Evolutionary conservation across 257 asterid genomes (phyloP), one percentile per base, ranked within the genome.

Genomic region (Fraxinus quadrangulata): DNA sequence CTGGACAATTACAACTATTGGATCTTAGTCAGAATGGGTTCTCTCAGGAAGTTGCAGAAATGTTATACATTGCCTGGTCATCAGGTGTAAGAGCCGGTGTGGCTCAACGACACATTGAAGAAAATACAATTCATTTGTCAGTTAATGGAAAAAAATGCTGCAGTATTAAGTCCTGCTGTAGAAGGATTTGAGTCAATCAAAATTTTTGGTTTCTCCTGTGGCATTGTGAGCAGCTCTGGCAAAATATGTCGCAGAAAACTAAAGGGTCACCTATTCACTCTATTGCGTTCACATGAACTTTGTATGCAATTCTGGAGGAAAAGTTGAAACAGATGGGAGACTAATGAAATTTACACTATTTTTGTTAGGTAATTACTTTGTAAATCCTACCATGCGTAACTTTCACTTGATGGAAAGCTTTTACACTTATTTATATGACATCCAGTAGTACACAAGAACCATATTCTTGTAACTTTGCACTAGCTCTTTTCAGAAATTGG

Each of bases 1-100:
- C 91, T 11, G 82, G 81, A 76, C 81, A 79, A 31, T 78, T 96
- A 67, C 83, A 86, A 70, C 37, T 81, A 65, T 82, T 96, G 39
- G 92, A 96, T 87, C 90, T 93, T 66, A 93, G 98, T 78, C 77
- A 81, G 34, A 92, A 96, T 30, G 88, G 92, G 30, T 85, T 93
- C 76, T 81, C 87, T n/a, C 73, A 17, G 68, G 83, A 89, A 70
- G 87, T 77, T 14, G 71, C 65, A 28, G 88, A 89, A 39, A 59
- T 49, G 75, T 75, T 90, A 37, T 86, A 66, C 74, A 65, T 78
- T 23, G 93, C 89, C 24, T 96, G 99, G 98, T 82, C 87, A 47
- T 88, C 90, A 4, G 84, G 87, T 78, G 71, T 72, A 75, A 89
- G 97, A 90, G 83, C 81, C 73, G 85, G 86, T 77, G 81, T 74